Evolutionary conservation across 139 green algal genomes (phyloP).

Genomic region (Pleodorina starrii): DNA sequence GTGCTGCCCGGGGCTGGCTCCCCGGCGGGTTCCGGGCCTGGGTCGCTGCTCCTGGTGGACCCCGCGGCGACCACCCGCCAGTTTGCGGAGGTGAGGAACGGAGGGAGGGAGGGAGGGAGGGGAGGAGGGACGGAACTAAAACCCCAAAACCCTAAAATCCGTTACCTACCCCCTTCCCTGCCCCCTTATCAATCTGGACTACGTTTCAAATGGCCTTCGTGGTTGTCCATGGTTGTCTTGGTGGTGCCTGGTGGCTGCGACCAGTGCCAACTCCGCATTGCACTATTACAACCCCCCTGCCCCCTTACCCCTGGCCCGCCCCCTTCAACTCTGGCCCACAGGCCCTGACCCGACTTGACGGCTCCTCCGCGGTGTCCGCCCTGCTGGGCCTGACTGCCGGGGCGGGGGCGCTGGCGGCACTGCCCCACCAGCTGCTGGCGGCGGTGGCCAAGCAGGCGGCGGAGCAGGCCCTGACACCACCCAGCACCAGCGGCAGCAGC

Average conservation of each 20-base stretch:
- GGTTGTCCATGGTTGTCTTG: neutral
- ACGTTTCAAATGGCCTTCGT: no score
- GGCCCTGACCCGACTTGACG: constrained; percentile 19
- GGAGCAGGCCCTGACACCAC: neutral
- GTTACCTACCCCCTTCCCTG: no score
- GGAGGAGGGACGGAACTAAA: neutral
- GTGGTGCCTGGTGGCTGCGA: neutral
- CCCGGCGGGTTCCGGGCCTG: neutral
- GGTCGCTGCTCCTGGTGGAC: constrained; percentile 4
- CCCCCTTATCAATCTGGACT: no score
- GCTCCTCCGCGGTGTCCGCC: neutral
- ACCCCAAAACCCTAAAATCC: no score
- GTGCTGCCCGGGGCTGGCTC: neutral
- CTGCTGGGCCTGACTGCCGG: constrained; percentile 20
- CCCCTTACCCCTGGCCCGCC: no score
- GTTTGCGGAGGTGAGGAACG: neutral
- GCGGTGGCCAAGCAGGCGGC: neutral
- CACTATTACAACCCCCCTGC: neutral
- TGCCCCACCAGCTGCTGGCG: constrained; percentile 33
- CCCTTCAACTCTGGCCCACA: no score
- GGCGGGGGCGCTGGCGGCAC: constrained; percentile 12
- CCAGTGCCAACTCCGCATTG: neutral
- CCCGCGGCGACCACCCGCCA: neutral
- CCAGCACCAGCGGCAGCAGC: neutral
- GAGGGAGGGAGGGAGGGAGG: neutral